Conservation (phyloP, 176 grass and related monocot species). For the Hordeum marinum region DNA sequence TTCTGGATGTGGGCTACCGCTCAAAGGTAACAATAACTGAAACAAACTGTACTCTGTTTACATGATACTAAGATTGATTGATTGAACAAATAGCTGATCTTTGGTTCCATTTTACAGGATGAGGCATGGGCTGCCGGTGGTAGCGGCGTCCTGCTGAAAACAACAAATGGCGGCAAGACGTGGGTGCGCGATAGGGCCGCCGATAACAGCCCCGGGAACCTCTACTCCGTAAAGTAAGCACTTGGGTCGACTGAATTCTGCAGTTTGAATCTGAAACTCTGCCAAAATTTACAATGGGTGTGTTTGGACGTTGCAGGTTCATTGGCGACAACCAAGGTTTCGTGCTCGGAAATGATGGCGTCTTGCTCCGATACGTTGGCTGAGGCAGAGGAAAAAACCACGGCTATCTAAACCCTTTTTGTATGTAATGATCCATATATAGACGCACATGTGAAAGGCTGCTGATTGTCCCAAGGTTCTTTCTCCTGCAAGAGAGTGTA, state of each 20-base stretch:
- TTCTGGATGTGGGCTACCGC: conserved; percentile 91
- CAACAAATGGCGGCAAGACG: conserved; percentile 71
- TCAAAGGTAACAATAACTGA: conserved; percentile 49
- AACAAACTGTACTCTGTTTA: background rate
- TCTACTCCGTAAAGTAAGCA: conserved; percentile 92
- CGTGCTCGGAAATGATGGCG: conserved; percentile 82
- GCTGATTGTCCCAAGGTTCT: conserved; percentile 14
- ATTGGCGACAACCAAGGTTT: conserved; percentile 69
- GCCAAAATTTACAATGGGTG: background rate
- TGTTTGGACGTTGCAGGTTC: conserved; percentile 47
- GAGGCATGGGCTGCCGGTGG: conserved; percentile 95
- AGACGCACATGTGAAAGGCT: background rate
- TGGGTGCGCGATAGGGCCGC: conserved; percentile 95
- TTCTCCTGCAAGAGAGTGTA: conserved; percentile 21
- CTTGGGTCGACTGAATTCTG: background rate
- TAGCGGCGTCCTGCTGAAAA: conserved; percentile 76
- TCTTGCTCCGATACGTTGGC: conserved; percentile 84
- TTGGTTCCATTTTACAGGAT: conserved; percentile 32
- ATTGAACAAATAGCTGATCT: background rate
- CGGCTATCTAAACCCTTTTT: conserved; percentile 16
- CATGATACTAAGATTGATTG: background rate
- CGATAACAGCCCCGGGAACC: conserved; percentile 83
- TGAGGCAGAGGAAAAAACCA: background rate
- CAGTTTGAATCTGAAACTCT: background rate
- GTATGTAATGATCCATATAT: conserved; percentile 32